A percentile compares a stretch with the other conserved stretches of the same genome.
Conservation (phyloP, 805 yeast species). For the Vanderwaltozyma verrucispora region DNA sequence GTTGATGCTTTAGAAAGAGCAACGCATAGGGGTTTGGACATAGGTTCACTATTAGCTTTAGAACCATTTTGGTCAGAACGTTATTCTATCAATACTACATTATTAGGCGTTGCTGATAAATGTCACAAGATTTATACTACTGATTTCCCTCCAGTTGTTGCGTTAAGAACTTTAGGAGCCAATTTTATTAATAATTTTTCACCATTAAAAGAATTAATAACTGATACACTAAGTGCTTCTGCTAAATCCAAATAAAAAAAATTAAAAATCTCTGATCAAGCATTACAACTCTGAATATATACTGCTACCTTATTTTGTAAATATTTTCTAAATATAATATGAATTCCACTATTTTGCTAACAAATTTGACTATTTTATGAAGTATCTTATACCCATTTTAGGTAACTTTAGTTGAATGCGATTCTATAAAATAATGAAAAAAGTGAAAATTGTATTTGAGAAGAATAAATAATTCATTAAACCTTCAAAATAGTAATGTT, state of each 20-base stretch:
- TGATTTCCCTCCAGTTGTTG: conserved; percentile 63
- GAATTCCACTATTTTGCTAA: too few species aligned
- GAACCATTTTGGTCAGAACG: conserved; percentile 84
- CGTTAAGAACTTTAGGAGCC: conserved; percentile 66
- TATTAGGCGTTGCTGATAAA: conserved; percentile 86
- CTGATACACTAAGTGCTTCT: conserved; percentile 34
- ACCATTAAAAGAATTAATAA: conserved; percentile 59
- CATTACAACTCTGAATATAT: too few species aligned
- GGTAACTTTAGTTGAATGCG: too few species aligned
- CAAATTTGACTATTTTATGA: too few species aligned
- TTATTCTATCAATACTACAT: conserved; percentile 66
- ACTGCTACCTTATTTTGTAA: too few species aligned
- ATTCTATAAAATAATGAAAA: too few species aligned
- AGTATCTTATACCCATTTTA: too few species aligned
- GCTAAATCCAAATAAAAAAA: neutral
- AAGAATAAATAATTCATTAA: too few species aligned
- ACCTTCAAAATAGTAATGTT: too few species aligned
- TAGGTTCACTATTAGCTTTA: conserved; percentile 69
- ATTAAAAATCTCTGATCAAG: neutral
- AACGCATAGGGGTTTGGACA: conserved; percentile 69
- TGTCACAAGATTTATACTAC: conserved; percentile 78
- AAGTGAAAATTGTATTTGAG: too few species aligned
- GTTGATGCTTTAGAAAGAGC: conserved; percentile 63
- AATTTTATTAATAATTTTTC: conserved; percentile 53
- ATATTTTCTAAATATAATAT: too few species aligned